Percentiles rank a stretch among this genome's conserved stretches.
phyloP scores from a whole-genome alignment of 192 early-diverging fungal genomes.

The Coemansia sp. region DNA sequence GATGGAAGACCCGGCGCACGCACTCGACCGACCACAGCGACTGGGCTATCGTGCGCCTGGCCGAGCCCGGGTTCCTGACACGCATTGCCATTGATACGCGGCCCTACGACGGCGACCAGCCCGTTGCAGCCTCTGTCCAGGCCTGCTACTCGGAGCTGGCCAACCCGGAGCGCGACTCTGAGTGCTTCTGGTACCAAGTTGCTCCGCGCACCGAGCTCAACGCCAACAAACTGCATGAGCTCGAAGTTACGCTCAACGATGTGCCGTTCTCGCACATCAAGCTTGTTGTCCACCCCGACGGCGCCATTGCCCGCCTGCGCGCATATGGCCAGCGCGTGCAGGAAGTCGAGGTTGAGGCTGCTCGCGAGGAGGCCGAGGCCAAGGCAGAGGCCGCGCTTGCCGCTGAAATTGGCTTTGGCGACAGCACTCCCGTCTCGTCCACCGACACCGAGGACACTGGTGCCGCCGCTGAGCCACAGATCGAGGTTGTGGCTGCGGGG shows the following conservation, averaged over 20 bases:
- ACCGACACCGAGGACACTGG: conserved; percentile 3
- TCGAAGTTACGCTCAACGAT: conserved; percentile 58
- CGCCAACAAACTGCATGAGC: conserved; percentile 58
- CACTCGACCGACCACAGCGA: conserved; percentile 63
- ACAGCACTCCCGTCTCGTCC: conserved; percentile 12
- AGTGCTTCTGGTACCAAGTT: conserved; percentile 68
- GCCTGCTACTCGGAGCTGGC: conserved; percentile 57
- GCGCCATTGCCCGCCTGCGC: conserved; percentile 79
- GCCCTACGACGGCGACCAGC: conserved; percentile 84
- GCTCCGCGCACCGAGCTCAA: conserved; percentile 46
- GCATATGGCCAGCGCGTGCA: conserved; percentile 66
- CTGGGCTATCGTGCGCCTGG: conserved; percentile 73
- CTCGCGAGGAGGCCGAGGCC: conserved; percentile 48
- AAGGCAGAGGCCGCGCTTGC: conserved; percentile 42
- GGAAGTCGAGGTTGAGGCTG: conserved; percentile 50
- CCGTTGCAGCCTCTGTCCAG: conserved; percentile 68
- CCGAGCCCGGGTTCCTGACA: conserved; percentile 69
- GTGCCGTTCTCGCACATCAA: conserved; percentile 64
- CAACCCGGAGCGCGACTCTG: conserved; percentile 50
- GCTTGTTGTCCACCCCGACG: conserved; percentile 78
- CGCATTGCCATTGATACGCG: conserved; percentile 80
- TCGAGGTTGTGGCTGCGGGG: conserved; percentile 3
- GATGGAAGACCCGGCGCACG: conserved; percentile 86
- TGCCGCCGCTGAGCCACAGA: conserved; percentile 3
- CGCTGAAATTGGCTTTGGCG: conserved; percentile 27